A percentile compares a stretch with the other conserved stretches of the same genome.
Evolutionary conservation across 2,329 filamentous ascomycete genomes (phyloP).

Genomic region (Epichloe sp.): DNA sequence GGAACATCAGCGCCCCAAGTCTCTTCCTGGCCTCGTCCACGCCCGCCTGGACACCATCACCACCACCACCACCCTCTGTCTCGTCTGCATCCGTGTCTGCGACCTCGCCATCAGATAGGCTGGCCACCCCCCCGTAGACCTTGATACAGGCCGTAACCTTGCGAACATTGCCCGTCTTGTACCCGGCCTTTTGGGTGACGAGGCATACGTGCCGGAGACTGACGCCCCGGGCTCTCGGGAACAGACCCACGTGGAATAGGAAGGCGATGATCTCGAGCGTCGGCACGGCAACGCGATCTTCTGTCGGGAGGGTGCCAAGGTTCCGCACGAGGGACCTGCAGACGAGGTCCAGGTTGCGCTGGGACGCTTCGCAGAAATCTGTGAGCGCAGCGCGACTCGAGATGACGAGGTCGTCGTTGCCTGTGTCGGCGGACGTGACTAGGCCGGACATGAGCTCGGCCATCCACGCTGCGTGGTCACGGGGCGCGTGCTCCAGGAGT

Average conservation of each 20-base stretch:
- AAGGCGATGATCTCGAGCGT: constrained; percentile 67
- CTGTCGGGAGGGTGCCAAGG: constrained; percentile 36
- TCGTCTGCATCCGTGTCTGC: background rate
- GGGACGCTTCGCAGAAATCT: constrained; percentile 33
- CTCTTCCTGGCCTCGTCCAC: constrained; percentile 49
- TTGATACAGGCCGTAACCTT: constrained; percentile 71
- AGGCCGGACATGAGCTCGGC: constrained; percentile 50
- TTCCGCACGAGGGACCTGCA: constrained; percentile 40
- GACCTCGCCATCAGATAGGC: constrained; percentile 22
- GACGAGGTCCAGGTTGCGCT: constrained; percentile 28
- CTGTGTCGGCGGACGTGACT: constrained; percentile 63
- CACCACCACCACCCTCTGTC: background rate
- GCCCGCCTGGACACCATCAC: constrained; percentile 13
- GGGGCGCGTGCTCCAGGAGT: constrained; percentile 22
- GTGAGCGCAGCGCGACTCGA: constrained; percentile 53
- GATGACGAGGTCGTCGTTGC: constrained; percentile 61
- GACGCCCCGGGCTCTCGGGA: constrained; percentile 25
- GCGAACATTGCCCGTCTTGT: constrained; percentile 68
- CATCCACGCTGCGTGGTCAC: constrained; percentile 27
- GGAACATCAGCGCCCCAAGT: constrained; percentile 58
- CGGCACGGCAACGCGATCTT: constrained; percentile 63
- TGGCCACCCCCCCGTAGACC: constrained; percentile 60
- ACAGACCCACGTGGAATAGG: constrained; percentile 51
- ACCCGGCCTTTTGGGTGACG: constrained; percentile 63
- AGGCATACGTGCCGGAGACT: constrained; percentile 49